Evolutionary conservation across 2,329 filamentous ascomycete species (phyloP), one percentile per base, ranked within the genome.

Genomic region (Beauveria bassiana): DNA sequence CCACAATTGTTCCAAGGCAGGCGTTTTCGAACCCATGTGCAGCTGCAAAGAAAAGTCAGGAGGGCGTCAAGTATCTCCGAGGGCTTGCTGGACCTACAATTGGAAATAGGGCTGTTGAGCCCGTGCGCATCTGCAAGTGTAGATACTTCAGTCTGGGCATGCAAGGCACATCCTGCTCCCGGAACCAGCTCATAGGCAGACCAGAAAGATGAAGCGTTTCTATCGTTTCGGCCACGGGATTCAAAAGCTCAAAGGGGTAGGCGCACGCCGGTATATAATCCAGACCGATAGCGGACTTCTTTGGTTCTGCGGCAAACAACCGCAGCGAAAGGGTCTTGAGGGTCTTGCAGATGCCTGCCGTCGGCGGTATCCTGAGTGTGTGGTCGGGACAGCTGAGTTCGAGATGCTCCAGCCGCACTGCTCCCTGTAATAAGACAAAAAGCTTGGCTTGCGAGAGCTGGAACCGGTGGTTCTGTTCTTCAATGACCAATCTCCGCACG

Each of bases 1-100:
- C 64, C 67, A 71, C 3, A 75, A 64, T 53, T 75, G 72, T 56
- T 75, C 68, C 14, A 74, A 46, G 0, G 62, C 64, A 12, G 70
- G 72, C n/a, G 68, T 69, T 45, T 68, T 69, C 1, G 52, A 26
- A 22, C 68, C 68, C 6, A 72, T 20, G 10, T 55, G 49, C 47
- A 72, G 67, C 72, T 74, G 22, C 59, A 67, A 59, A 67, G 16
- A 9, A 28, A 28, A 9, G 38, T 59, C 22, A 59, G 47, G 47
- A 1, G 5, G 5, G 20, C 14, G n/a, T 45, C 20, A 28, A 6
- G 3, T 22, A 43, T 31, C 12, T 20, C n/a, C 22, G 14, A 54
- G 6, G 22, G n/a, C 3, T 16, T 8, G 34, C 34, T 38, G n/a
- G 14, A 51, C 68, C 62, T 62, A 69, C 69, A 65, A 40, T 64